A percentile compares a stretch with the other conserved stretches of the same genome.
phyloP scores from a whole-genome alignment of 1,139 yeast species.

The Blastobotrys persicus region DNA sequence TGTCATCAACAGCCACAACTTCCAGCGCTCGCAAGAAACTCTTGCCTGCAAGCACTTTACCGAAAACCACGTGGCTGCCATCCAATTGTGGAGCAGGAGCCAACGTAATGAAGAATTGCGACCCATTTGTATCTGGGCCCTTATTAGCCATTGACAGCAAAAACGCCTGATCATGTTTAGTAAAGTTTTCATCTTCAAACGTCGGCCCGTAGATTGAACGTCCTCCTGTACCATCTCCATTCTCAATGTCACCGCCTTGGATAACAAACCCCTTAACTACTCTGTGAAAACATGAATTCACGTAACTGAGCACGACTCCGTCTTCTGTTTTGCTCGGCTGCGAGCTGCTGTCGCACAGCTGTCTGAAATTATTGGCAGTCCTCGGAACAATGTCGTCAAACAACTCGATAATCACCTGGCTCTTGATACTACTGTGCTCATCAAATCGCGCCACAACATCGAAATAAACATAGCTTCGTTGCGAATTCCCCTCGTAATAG shows the following conservation, averaged over 20 bases:
- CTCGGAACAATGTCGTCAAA: conserved; percentile 82
- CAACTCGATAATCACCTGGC: conserved; percentile 9
- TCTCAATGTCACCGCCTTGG: conserved; percentile 88
- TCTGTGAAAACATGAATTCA: conserved; percentile 85
- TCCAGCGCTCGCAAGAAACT: conserved; percentile 74
- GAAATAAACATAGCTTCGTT: conserved; percentile 6
- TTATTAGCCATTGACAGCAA: conserved; percentile 87
- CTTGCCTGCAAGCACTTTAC: conserved; percentile 78
- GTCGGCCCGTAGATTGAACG: conserved; percentile 95
- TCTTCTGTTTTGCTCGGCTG: conserved; percentile 63
- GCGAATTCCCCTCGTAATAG: conserved; percentile 6
- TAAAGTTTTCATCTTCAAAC: conserved; percentile 89
- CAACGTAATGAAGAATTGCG: conserved; percentile 82
- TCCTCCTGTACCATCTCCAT: conserved; percentile 88
- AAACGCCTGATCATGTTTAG: conserved; percentile 79
- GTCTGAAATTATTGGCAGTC: conserved; percentile 89
- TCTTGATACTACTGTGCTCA: conserved; percentile 3
- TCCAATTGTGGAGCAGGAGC: conserved; percentile 76
- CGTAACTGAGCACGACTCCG: conserved; percentile 67
- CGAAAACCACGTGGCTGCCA: conserved; percentile 93
- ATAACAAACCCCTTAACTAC: conserved; percentile 57
- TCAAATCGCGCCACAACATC: conserved; percentile 7
- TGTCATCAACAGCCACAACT: conserved; percentile 56
- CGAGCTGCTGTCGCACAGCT: conserved; percentile 81
- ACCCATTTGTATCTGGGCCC: conserved; percentile 89